Base-by-base conservation (phyloP, 148 eudicot species). In the Suaeda aralocaspica region DNA sequence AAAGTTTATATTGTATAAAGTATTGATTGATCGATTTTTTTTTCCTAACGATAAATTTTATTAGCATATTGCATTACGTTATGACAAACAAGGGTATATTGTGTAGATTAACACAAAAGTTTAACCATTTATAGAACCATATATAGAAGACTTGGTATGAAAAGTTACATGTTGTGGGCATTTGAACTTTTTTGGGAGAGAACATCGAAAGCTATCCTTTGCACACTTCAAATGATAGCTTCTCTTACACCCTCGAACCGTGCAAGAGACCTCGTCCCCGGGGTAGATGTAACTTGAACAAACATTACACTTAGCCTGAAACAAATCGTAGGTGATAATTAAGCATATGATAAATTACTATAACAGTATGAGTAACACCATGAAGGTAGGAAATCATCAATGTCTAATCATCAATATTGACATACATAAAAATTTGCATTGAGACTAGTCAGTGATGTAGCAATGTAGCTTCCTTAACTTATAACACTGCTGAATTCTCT, bases 131-230 rank as follows among this genome's bases (percentile, higher is more conserved):
- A 10, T 21, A 72, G 29, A 63, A 56, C 30, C 63, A 22, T 41
- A 50, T 39, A 52, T n/a, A 10, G 49, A 28, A 22, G 50, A 48
- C 29, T 42, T 4, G 41, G n/a, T 21, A 50, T 59, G 41, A 25
- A 67, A 51, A 28, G 48, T 72, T 88, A 90, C 98, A 93, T 93
- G 98, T 66, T 88, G 96, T 70, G 88, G 95, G 77, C 98, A 90
- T 82, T 88, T 90, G 65, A 85, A 85, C 63, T 80, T 83, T 78
- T 82, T 84, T 31, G 65, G 48, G 64, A 75, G 68, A 10, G 83
- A 70, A 29, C 72, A 74, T 36, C 70, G 71, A 65, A 77, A 73
- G 21, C 71, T 77, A 55, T 80, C 74, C 83, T 73, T 83, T 30
- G 83, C 87, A 75, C 98, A 93, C 79, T 48, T 63, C 30, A 80